Evolutionary conservation across 2,329 filamentous ascomycete genomes (phyloP).

Genomic region (Xylariales sp.): DNA sequence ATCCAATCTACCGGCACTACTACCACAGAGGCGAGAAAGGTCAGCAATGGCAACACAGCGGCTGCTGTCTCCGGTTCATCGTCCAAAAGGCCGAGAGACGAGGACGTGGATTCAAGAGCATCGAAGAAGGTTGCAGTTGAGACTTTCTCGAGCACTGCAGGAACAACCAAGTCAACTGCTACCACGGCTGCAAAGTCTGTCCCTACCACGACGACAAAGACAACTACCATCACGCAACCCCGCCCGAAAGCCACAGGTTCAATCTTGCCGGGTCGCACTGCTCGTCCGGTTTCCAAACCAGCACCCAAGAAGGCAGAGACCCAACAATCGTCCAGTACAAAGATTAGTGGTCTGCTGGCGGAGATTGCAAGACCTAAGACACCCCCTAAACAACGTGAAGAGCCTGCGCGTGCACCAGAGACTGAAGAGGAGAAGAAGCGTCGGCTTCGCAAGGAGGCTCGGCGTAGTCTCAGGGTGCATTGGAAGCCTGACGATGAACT

Average conservation of each 20-base stretch:
- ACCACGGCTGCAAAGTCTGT: slow-evolving; percentile 11
- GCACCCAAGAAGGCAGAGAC: slow-evolving; percentile 32
- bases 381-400: slow-evolving; percentile 31
- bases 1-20: not conserved
- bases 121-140: slow-evolving; percentile 17
- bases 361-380: slow-evolving; percentile 50
- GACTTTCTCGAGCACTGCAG: slow-evolving; percentile 17
- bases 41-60: slow-evolving; percentile 3
- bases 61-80: slow-evolving; percentile 1
- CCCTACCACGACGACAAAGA: too few species aligned
- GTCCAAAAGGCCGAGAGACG: slow-evolving; percentile 11
- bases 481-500: slow-evolving; percentile 67
- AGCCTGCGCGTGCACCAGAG: slow-evolving; percentile 50
- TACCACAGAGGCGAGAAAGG: slow-evolving; percentile 1
- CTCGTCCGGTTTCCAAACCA: slow-evolving; percentile 39
- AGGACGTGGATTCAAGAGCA: slow-evolving; percentile 10
- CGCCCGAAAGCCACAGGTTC: slow-evolving; percentile 25
- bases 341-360: slow-evolving; percentile 51
- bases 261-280: slow-evolving; percentile 43
- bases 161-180: slow-evolving; percentile 27
- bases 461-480: slow-evolving; percentile 63
- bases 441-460: slow-evolving; percentile 66
- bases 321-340: slow-evolving; percentile 36
- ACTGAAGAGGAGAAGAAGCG: slow-evolving; percentile 63
- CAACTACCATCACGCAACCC: slow-evolving; percentile 14